These are phyloP conservation scores for Ganoderma lucidum DNA, from an alignment of 1,284 basidiomycete species.

Conservation along the genomic window DNA sequence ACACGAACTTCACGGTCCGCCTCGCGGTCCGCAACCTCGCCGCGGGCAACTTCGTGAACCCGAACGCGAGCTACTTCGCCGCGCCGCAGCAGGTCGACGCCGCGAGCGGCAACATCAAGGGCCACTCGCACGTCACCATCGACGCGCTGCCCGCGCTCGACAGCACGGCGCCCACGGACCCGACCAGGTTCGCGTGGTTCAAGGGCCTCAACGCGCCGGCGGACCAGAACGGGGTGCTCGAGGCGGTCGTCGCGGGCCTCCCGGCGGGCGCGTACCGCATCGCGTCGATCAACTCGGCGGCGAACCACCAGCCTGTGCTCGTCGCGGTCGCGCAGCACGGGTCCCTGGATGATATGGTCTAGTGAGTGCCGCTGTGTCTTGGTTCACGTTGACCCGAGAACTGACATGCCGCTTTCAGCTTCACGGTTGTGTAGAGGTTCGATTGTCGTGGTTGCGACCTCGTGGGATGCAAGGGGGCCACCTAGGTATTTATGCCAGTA, in stretches of 20 bases:
- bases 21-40: conserved; percentile 63
- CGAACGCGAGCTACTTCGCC: conserved; percentile 65
- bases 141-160: conserved; percentile 56
- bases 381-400: no score
- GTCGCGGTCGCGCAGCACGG: conserved; percentile 61
- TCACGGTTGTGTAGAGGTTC: conserved; percentile 1
- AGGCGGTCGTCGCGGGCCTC: conserved; percentile 58
- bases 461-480: not conserved
- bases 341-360: conserved; percentile 51
- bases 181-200: conserved; percentile 70
- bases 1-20: conserved; percentile 62
- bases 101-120: conserved; percentile 60
- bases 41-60: conserved; percentile 69
- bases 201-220: conserved; percentile 64
- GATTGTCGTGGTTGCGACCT: not conserved
- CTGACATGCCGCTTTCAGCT: not conserved
- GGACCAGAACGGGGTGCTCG: conserved; percentile 56
- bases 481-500: not conserved
- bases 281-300: conserved; percentile 59
- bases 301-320: conserved; percentile 70
- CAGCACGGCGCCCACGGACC: conserved; percentile 60
- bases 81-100: conserved; percentile 71
- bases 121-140: conserved; percentile 71
- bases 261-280: conserved; percentile 67
- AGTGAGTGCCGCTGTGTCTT: conserved; percentile 44